Evolutionary conservation across 495 filamentous ascomycete species (phyloP).

Genomic region (Terfezia boudieri): DNA sequence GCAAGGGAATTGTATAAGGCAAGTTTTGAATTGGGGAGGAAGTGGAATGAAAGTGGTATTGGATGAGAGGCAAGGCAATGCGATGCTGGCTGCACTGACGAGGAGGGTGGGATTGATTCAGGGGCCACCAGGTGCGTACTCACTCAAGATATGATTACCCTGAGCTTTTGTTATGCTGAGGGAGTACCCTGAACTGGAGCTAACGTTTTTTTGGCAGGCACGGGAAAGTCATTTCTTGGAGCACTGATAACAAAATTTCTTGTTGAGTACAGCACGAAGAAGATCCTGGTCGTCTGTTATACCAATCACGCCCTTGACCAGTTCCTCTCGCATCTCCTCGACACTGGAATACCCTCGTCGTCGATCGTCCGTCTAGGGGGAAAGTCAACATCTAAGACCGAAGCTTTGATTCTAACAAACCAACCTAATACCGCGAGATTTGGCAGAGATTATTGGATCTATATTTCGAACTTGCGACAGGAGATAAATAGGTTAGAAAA

Average conservation of each 20-base stretch:
- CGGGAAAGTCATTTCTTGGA: slow-evolving; percentile 62
- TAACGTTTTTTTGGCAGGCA: slow-evolving; percentile 27
- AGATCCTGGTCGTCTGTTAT: slow-evolving; percentile 37
- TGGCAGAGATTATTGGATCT: not conserved
- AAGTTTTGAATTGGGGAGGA: too few species aligned
- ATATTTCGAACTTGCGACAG: not conserved
- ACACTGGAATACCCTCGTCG: slow-evolving; percentile 31
- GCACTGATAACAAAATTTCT: slow-evolving; percentile 40
- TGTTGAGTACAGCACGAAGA: slow-evolving; percentile 27
- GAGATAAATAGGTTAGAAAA: not conserved
- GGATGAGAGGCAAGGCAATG: too few species aligned
- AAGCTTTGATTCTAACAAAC: slow-evolving; percentile 18
- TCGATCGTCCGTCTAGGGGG: slow-evolving; percentile 45
- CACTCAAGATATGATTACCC: not conserved
- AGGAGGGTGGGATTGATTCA: slow-evolving; percentile 43
- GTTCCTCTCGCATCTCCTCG: slow-evolving; percentile 37
- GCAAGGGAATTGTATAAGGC: too few species aligned
- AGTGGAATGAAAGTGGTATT: too few species aligned
- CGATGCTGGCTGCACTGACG: slow-evolving; percentile 14
- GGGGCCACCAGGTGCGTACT: slow-evolving; percentile 44
- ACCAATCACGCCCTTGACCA: slow-evolving; percentile 55
- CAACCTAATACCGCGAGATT: not conserved
- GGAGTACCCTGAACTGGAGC: slow-evolving; percentile 2
- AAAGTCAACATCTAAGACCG: slow-evolving; percentile 33
- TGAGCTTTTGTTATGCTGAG: not conserved